These are phyloP conservation scores for Primulina huaijiensis DNA, from an alignment of 257 asterid genomes.

Conservation along the genomic window DNA sequence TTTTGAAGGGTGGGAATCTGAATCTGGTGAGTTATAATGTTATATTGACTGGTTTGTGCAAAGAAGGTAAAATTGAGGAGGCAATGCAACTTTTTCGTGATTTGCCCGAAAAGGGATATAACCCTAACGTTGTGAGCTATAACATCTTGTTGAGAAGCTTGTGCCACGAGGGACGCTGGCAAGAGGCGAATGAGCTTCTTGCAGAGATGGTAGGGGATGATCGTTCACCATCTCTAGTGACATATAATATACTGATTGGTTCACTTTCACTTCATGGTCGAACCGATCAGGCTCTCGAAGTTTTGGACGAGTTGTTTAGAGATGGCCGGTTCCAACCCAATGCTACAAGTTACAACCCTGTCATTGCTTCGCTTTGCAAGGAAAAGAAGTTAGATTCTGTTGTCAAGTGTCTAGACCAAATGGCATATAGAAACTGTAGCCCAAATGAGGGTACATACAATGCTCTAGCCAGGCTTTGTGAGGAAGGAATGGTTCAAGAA, in stretches of 20 bases:
- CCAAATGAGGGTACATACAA: conserved; percentile 82
- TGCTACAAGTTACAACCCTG: conserved; percentile 78
- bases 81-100: conserved; percentile 66
- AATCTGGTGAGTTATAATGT: conserved; percentile 85
- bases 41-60: conserved; percentile 73
- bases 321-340: conserved; percentile 57
- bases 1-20: conserved; percentile 70
- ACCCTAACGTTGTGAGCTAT: conserved; percentile 83
- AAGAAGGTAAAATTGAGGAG: conserved; percentile 73
- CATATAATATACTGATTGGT: conserved; percentile 64
- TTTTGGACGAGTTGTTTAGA: conserved; percentile 59
- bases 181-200: conserved; percentile 73
- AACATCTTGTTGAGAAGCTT: conserved; percentile 79
- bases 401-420: conserved; percentile 52
- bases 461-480: conserved; percentile 67
- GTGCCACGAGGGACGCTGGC: conserved; percentile 79
- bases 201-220: conserved; percentile 76
- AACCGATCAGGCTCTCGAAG: conserved; percentile 62
- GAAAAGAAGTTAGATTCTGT: conserved; percentile 59
- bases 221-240: conserved; percentile 61
- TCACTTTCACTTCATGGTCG: conserved; percentile 71
- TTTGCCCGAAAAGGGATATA: conserved; percentile 63
- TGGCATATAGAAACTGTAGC: conserved; percentile 47
- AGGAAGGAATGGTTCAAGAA: conserved; percentile 65
- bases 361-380: conserved; percentile 59